Conservation (phyloP, 2,329 filamentous ascomycete genomes). For the Diaporthe sp. region DNA sequence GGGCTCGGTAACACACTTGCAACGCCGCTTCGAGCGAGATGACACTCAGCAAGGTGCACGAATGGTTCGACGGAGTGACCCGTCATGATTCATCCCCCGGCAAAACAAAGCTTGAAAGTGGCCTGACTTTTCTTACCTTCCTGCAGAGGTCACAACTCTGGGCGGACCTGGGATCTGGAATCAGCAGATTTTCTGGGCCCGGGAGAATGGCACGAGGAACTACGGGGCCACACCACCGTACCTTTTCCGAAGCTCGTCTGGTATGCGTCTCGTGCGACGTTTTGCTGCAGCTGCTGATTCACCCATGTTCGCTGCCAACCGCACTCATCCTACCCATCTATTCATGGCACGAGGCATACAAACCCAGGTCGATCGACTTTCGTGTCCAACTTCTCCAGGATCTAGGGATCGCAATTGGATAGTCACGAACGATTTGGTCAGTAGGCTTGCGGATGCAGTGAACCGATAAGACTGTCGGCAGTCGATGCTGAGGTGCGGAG, state of each 20-base stretch:
- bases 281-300: constrained; percentile 39
- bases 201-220: constrained; percentile 3
- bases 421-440: not conserved
- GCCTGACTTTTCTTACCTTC: constrained; percentile 44
- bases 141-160: constrained; percentile 53
- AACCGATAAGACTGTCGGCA: constrained; percentile 17
- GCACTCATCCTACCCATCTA: constrained; percentile 11
- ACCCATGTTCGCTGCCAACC: constrained; percentile 18
- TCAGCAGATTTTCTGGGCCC: constrained; percentile 28
- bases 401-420: constrained; percentile 9
- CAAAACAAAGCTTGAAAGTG: not conserved
- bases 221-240: constrained; percentile 10
- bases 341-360: constrained; percentile 6
- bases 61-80: not conserved
- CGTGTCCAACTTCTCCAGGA: not conserved
- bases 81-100: constrained; percentile 14
- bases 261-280: constrained; percentile 49
- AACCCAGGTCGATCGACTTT: constrained; percentile 5
- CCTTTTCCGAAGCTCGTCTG: constrained; percentile 50
- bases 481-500: constrained; percentile 17
- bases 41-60: constrained; percentile 14
- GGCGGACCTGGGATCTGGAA: constrained; percentile 43
- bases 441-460: constrained; percentile 9
- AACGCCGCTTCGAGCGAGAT: constrained; percentile 46
- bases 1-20: constrained; percentile 50